These are phyloP conservation scores for Metarhizium robertsii DNA, from an alignment of 2,329 filamentous ascomycete species.

Conservation along the genomic window DNA sequence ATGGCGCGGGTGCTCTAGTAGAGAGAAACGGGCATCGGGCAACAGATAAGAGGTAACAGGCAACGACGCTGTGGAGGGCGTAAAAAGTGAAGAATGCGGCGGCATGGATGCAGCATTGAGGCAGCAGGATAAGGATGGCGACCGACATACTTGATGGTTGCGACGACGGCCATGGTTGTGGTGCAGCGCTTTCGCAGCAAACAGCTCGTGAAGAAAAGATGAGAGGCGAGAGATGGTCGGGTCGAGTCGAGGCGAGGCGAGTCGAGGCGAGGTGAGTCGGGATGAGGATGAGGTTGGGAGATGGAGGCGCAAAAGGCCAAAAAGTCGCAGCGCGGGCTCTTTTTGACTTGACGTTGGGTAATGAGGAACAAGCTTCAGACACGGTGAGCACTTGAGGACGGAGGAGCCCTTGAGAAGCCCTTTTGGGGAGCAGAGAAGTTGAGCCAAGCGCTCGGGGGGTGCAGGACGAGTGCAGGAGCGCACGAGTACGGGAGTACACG, in stretches of 20 bases:
- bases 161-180: slow-evolving; percentile 45
- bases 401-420: background rate
- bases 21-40: background rate
- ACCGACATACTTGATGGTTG: slow-evolving; percentile 54
- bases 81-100: background rate
- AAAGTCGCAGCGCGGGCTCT: background rate
- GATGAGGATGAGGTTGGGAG: background rate
- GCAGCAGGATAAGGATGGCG: slow-evolving; percentile 10
- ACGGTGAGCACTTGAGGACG: slow-evolving; percentile 2
- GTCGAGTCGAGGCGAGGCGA: background rate
- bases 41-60: background rate
- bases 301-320: slow-evolving; percentile 4
- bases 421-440: background rate
- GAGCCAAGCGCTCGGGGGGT: background rate
- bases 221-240: background rate
- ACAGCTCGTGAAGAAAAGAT: background rate
- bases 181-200: slow-evolving; percentile 9
- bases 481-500: no score
- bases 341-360: background rate
- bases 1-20: background rate
- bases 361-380: background rate
- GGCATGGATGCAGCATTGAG: slow-evolving; percentile 9
- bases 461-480: background rate
- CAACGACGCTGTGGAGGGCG: background rate
- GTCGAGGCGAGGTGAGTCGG: no score